Evolutionary conservation across 2,329 filamentous ascomycete genomes (phyloP).

Genomic region (Penicillium sp.): DNA sequence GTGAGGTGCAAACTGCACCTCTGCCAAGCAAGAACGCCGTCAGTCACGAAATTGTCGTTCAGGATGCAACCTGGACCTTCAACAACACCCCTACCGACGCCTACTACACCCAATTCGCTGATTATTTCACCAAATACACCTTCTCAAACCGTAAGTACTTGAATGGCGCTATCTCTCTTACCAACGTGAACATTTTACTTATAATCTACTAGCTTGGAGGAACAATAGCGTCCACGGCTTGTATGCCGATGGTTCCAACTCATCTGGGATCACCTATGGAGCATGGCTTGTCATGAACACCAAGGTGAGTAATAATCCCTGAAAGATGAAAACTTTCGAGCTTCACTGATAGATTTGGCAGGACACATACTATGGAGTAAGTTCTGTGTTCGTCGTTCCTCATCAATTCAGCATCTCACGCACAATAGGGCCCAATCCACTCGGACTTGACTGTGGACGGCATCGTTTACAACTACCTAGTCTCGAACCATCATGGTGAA

Average conservation of each 20-base stretch:
- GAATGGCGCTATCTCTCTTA: too few relatives aligned
- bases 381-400: background rate
- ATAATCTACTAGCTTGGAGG: conserved; percentile 46
- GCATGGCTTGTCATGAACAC: conserved; percentile 67
- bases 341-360: conserved; percentile 1
- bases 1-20: conserved; percentile 57
- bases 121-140: conserved; percentile 69
- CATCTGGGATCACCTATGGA: conserved; percentile 55
- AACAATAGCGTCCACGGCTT: conserved; percentile 60
- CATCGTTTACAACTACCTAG: conserved; percentile 67
- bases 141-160: conserved; percentile 52
- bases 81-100: conserved; percentile 56
- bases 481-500: conserved; percentile 65
- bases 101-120: conserved; percentile 58
- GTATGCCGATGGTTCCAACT: conserved; percentile 55
- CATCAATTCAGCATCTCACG: conserved; percentile 2
- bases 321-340: background rate
- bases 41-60: conserved; percentile 54
- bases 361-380: conserved; percentile 34
- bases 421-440: conserved; percentile 55
- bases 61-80: conserved; percentile 66
- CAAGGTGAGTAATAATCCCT: conserved; percentile 44
- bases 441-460: conserved; percentile 66
- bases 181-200: too few relatives aligned
- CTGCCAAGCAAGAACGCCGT: conserved; percentile 43